phyloP scores from a whole-genome alignment of 768 basidiomycete species.

The Mycena olivaceomarginata region DNA sequence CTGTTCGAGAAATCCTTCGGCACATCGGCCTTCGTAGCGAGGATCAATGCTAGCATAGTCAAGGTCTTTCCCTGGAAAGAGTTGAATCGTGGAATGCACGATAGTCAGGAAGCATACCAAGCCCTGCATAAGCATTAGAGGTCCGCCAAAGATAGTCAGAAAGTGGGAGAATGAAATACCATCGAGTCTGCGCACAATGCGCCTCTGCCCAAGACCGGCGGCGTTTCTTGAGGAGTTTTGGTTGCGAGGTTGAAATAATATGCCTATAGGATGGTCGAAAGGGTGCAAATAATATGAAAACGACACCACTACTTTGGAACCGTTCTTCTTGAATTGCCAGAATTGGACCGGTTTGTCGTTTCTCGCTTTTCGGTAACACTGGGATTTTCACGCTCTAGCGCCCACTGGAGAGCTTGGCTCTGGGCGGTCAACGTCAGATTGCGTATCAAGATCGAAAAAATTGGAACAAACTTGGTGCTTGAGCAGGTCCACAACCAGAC shows the following conservation, averaged over 20 bases:
- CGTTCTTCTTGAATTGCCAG: conserved; percentile 83
- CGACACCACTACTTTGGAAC: conserved; percentile 66
- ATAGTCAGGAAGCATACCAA: conserved; percentile 56
- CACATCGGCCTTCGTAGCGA: conserved; percentile 84
- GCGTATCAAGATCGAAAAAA: not conserved
- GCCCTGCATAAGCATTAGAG: conserved; percentile 55
- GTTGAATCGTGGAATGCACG: not conserved
- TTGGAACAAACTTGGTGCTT: conserved; percentile 82
- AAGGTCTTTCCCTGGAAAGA: conserved; percentile 88
- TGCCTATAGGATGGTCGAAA: conserved; percentile 54
- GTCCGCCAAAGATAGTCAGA: not conserved
- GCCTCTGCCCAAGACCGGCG: conserved; percentile 86
- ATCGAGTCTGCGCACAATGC: conserved; percentile 94
- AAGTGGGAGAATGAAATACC: conserved; percentile 60
- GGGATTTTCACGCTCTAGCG: conserved; percentile 91
- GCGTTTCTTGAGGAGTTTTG: conserved; percentile 80
- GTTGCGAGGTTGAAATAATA: conserved; percentile 91
- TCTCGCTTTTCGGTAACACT: conserved; percentile 76
- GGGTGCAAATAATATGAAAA: not conserved
- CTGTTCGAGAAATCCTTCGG: conserved; percentile 74
- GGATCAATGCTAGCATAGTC: conserved; percentile 88
- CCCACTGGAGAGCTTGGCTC: conserved; percentile 93
- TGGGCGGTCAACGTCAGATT: conserved; percentile 51
- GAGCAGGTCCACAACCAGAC: conserved; percentile 83
- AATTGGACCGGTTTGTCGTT: conserved; percentile 91